Evolutionary conservation across 1,284 basidiomycete species (phyloP), one percentile per base, ranked within the genome.

Genomic region (Pterulicium gracile): DNA sequence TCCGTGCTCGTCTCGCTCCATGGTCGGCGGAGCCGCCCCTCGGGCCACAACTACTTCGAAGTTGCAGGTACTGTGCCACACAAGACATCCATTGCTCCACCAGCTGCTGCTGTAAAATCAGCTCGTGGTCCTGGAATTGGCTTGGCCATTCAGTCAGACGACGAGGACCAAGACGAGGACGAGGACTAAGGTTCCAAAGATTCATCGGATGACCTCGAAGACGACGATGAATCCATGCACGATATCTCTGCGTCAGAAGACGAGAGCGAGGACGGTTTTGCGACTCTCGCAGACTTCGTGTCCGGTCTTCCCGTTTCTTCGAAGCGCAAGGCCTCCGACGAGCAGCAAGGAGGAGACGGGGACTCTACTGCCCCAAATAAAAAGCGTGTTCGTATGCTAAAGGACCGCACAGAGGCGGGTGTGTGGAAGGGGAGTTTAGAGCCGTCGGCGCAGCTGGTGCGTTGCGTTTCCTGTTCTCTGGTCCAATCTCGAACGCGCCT

Each of bases 351-450:
- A 10, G 27, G 10, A n/a, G 27, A 32, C 27, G 27, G 7, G 10
- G 7, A 7, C 18, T 7, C 7, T 10, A 7, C 10, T 10, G 18
- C 7, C 53, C 21, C 60, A 61, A 5, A 64, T 73, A 48, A 86
- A 85, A 57, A 76, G 7, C 39, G 39, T n/a, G 10, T 80, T 34
- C 75, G 80, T 13, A 59, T 82, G 1, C 58, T 88, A 24, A 69
- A 75, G 48, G 90, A 93, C 55, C 72, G 72, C 36, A 86, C 81
- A 2, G 84, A 88, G 58, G 78, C 76, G 22, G 84, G 87, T 2
- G n/a, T n/a, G 70, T 71, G 22, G 88, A 92, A 62, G 80, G 74
- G 54, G 85, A 86, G 55, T 88, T 86, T 55, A 70, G 75, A 15
- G 72, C 73, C 41, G 65, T 67, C 49, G 56, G 10, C n/a, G 27